Conservation (phyloP, 108 stramenopile genomes). For the Nannochloropsis gaditana region DNA sequence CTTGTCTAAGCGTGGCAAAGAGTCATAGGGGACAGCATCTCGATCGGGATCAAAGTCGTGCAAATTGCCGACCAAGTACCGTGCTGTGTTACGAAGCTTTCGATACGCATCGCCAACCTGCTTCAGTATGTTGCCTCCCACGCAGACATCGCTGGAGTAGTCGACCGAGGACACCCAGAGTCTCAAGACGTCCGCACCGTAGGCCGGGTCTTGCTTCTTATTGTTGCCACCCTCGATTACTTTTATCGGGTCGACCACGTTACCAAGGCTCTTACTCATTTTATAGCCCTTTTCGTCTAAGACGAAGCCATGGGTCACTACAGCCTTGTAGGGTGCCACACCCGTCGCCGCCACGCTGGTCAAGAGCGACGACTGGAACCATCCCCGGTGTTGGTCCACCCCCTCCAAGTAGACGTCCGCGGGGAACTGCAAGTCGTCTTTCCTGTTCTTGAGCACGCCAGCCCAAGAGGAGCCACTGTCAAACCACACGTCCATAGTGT, state of each 20-base stretch:
- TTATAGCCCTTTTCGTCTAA: constrained; percentile 96
- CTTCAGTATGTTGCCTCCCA: constrained; percentile 83
- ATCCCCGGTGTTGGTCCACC: constrained; percentile 89
- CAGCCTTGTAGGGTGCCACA: constrained; percentile 74
- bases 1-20: constrained; percentile 66
- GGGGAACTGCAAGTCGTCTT: constrained; percentile 71
- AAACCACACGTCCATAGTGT: constrained; percentile 99
- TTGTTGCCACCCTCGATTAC: constrained; percentile 53
- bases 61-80: constrained; percentile 88
- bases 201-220: constrained; percentile 61
- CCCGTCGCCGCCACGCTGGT: constrained; percentile 77
- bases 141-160: constrained; percentile 84
- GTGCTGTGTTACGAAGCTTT: constrained; percentile 87
- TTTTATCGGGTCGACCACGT: constrained; percentile 83
- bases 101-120: constrained; percentile 86
- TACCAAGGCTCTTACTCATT: constrained; percentile 95
- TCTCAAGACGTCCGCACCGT: constrained; percentile 94
- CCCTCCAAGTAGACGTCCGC: constrained; percentile 86
- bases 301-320: constrained; percentile 97
- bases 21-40: constrained; percentile 58
- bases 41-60: constrained; percentile 74
- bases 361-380: constrained; percentile 96
- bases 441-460: constrained; percentile 70
- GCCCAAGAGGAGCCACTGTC: constrained; percentile 97
- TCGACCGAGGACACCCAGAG: constrained; percentile 95